phyloP scores from a whole-genome alignment of 306 rosid genomes.

The Cucurbita maxima region DNA sequence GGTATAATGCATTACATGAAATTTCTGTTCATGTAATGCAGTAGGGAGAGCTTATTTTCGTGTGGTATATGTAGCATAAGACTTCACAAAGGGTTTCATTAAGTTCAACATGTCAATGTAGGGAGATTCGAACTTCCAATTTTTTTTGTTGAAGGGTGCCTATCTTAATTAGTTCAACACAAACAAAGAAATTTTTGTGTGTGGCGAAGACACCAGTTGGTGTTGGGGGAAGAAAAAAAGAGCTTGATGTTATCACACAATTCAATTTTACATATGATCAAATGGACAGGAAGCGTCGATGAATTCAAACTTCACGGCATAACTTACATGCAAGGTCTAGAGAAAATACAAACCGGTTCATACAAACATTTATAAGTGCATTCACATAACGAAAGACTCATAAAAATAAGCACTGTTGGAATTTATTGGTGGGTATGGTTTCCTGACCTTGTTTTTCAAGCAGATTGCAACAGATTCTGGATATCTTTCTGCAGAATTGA shows the following conservation, averaged over 20 bases:
- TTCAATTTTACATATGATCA: background rate
- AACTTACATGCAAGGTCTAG: background rate
- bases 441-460: slow-evolving; percentile 26
- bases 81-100: too few species aligned
- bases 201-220: background rate
- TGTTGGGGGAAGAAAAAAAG: background rate
- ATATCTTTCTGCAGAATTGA: slow-evolving; percentile 65
- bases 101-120: too few species aligned
- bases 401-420: background rate
- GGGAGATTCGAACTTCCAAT: too few species aligned
- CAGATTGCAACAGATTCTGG: slow-evolving; percentile 40
- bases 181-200: background rate
- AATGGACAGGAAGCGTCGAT: background rate
- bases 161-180: background rate
- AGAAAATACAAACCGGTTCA: background rate
- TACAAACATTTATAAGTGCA: background rate
- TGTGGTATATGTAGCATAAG: too few species aligned
- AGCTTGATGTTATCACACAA: background rate
- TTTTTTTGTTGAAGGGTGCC: too few species aligned
- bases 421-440: background rate
- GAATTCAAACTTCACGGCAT: background rate
- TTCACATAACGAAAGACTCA: background rate
- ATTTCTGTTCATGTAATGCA: too few species aligned
- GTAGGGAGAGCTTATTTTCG: too few species aligned
- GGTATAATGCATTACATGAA: too few species aligned